Conservation (phyloP, 2,329 filamentous ascomycete species). For the Blastomyces gilchristii region DNA sequence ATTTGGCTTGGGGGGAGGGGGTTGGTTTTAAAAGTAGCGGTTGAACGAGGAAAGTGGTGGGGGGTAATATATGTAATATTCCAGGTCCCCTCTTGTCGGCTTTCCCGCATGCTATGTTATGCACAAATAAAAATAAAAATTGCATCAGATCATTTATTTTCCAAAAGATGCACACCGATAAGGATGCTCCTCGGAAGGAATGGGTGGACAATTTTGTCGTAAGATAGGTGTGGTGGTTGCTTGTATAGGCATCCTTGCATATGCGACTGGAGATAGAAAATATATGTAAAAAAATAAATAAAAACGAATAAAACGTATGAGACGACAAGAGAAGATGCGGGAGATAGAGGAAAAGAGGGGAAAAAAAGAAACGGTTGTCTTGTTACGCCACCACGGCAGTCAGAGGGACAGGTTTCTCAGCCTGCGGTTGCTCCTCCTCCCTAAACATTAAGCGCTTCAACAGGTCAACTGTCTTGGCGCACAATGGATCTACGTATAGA, state of each 20-base stretch:
- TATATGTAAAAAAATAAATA: background rate
- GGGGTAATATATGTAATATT: no score
- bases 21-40: no score
- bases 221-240: background rate
- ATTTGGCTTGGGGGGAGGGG: no score
- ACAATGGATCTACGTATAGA: conserved; percentile 15
- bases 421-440: conserved; percentile 8
- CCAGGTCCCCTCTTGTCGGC: background rate
- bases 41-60: no score
- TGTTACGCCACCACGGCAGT: conserved; percentile 6
- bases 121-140: background rate
- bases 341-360: background rate
- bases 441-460: conserved; percentile 15
- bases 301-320: background rate
- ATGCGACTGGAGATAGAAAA: background rate
- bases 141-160: background rate
- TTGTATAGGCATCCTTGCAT: background rate
- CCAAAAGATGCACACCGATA: background rate
- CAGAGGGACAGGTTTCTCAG: conserved; percentile 14
- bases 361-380: background rate
- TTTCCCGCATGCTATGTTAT: background rate
- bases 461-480: conserved; percentile 13
- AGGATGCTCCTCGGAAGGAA: background rate
- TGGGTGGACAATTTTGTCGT: background rate
- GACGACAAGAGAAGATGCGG: background rate